These are phyloP conservation scores for Escallonia rubra DNA, from an alignment of 129 eudicot species.

Conservation along the genomic window DNA sequence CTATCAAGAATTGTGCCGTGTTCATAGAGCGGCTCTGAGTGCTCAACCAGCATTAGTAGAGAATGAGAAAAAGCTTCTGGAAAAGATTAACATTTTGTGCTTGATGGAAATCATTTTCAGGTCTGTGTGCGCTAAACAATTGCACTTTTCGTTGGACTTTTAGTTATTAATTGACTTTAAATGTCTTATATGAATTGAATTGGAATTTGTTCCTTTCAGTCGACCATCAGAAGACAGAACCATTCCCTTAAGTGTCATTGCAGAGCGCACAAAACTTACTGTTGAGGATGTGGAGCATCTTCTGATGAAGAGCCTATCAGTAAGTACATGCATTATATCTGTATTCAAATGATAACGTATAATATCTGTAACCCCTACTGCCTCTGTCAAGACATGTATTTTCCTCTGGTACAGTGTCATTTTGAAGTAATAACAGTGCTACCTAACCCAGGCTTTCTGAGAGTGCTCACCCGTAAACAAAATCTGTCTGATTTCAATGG, in stretches of 20 bases:
- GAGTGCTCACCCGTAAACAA: too few species aligned
- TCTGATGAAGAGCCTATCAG: conserved; percentile 97
- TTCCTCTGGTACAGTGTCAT: too few species aligned
- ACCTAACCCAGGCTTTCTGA: too few species aligned
- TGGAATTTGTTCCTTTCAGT: conserved; percentile 41
- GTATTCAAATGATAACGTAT: neutral
- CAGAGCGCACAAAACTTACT: conserved; percentile 78
- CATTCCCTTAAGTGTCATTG: conserved; percentile 73
- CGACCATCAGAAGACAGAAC: conserved; percentile 94
- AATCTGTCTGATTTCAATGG: too few species aligned
- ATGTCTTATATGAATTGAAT: neutral
- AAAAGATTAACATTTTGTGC: conserved; percentile 91
- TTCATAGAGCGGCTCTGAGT: conserved; percentile 67
- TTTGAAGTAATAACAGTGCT: too few species aligned
- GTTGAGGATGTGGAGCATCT: conserved; percentile 92
- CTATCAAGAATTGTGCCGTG: conserved; percentile 79
- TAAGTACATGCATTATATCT: conserved; percentile 26
- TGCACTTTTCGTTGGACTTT: neutral
- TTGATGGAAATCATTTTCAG: conserved; percentile 95
- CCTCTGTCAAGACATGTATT: too few species aligned
- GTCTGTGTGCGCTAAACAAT: conserved; percentile 23
- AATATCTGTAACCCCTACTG: too few species aligned
- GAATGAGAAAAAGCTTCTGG: conserved; percentile 84
- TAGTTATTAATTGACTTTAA: neutral
- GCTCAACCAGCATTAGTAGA: conserved; percentile 88